Evolutionary conservation across 2,329 filamentous ascomycete species (phyloP).

Genomic region (Nothomitra cinnamomea): DNA sequence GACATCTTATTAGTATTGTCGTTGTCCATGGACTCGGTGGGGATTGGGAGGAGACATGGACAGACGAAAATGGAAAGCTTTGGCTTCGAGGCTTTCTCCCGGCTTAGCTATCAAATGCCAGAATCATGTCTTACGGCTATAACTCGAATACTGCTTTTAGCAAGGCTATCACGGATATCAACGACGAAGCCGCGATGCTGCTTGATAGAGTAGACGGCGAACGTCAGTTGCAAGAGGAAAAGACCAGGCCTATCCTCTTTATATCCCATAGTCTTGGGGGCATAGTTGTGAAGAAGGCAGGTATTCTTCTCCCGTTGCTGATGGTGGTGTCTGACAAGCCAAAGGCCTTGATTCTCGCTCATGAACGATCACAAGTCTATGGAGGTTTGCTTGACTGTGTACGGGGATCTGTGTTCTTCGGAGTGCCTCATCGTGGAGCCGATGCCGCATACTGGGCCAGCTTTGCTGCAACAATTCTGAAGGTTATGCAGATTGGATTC

Average conservation of each 20-base stretch:
- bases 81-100: too few relatives aligned
- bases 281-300: constrained; percentile 9
- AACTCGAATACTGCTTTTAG: neutral
- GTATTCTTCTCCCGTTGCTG: neutral
- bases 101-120: constrained; percentile 5
- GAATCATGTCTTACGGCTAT: constrained; percentile 8
- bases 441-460: constrained; percentile 1
- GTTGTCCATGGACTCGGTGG: constrained; percentile 9
- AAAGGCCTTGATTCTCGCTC: constrained; percentile 8
- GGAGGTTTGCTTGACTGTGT: constrained; percentile 1
- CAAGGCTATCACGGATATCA: neutral
- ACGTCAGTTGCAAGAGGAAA: constrained; percentile 18
- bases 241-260: constrained; percentile 8
- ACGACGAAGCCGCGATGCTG: neutral
- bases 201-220: neutral
- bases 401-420: constrained; percentile 8
- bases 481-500: constrained; percentile 44
- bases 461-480: constrained; percentile 41
- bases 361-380: constrained; percentile 5
- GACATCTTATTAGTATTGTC: constrained; percentile 5
- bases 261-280: constrained; percentile 10
- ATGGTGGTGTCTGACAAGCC: neutral
- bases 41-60: constrained; percentile 7
- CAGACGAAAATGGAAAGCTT: constrained; percentile 5
- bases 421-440: constrained; percentile 8